Conservation (phyloP, 768 basidiomycete genomes). For the Tricholoma furcatifolium region DNA sequence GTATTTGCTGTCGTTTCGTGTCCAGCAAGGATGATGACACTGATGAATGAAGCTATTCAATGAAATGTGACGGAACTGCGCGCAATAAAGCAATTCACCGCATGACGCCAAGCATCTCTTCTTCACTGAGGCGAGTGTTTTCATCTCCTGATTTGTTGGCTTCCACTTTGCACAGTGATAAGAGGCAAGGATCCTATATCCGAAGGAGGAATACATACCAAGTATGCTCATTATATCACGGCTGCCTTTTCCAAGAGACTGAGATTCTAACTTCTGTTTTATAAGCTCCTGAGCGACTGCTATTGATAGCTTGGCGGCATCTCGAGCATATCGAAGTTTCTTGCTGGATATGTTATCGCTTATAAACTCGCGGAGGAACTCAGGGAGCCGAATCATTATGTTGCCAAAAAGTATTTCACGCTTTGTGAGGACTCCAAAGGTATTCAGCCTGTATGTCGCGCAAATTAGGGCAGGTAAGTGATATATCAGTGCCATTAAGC, state of each 20-base stretch:
- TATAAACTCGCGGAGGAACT: constrained; percentile 30
- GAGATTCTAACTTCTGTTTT: constrained; percentile 30
- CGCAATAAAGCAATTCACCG: constrained; percentile 42
- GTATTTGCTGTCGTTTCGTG: constrained; percentile 64
- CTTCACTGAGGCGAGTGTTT: constrained; percentile 41
- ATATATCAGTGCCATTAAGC: constrained; percentile 10
- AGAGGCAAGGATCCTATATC: no score
- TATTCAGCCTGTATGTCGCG: constrained; percentile 21
- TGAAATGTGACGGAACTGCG: constrained; percentile 25
- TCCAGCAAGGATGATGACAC: constrained; percentile 50
- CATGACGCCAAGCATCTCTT: constrained; percentile 50
- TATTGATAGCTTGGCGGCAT: constrained; percentile 29
- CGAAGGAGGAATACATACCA: constrained; percentile 23
- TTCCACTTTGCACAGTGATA: constrained; percentile 36
- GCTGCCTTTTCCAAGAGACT: constrained; percentile 28
- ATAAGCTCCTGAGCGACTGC: constrained; percentile 36
- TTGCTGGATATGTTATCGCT: constrained; percentile 27
- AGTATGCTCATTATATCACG: constrained; percentile 42
- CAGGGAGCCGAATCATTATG: constrained; percentile 27
- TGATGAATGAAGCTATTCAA: constrained; percentile 18
- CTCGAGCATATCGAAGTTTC: constrained; percentile 29
- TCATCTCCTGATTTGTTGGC: constrained; percentile 52
- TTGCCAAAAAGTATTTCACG: constrained; percentile 31
- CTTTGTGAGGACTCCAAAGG: constrained; percentile 29
- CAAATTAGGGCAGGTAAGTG: background rate